These are phyloP conservation scores for Teunomyces funiuensis DNA, from an alignment of 805 yeast species.

Conservation along the genomic window DNA sequence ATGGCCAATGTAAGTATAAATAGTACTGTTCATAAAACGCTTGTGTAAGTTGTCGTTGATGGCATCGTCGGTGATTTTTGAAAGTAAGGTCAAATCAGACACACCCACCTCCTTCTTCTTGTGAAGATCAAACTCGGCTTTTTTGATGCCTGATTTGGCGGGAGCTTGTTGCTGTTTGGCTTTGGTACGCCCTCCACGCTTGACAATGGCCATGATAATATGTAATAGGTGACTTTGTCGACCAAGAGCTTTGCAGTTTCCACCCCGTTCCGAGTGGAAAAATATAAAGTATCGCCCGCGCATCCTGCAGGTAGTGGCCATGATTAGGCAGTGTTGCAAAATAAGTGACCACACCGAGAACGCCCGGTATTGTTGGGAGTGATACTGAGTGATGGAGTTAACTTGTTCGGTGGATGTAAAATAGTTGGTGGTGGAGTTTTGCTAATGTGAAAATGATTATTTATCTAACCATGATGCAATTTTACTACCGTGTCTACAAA, in stretches of 20 bases:
- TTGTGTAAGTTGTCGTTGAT: constrained; percentile 89
- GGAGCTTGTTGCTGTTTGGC: constrained; percentile 55
- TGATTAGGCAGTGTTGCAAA: background rate
- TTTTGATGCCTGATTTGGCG: constrained; percentile 62
- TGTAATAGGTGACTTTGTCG: background rate
- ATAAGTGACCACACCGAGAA: too few relatives aligned
- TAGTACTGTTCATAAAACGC: constrained; percentile 84
- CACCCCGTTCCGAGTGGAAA: constrained; percentile 1
- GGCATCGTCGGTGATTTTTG: constrained; percentile 86
- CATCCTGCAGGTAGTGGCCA: background rate
- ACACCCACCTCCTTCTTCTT: constrained; percentile 98
- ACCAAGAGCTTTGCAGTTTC: background rate
- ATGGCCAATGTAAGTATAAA: constrained; percentile 92
- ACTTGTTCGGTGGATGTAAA: too few relatives aligned
- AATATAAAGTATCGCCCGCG: background rate
- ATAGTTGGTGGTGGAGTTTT: too few relatives aligned
- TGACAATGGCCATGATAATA: constrained; percentile 68
- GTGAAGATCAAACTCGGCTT: constrained; percentile 84
- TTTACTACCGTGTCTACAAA: too few relatives aligned
- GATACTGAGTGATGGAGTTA: too few relatives aligned
- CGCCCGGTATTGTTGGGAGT: too few relatives aligned
- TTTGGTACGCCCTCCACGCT: constrained; percentile 64
- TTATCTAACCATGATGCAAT: too few relatives aligned
- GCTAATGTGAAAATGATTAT: too few relatives aligned
- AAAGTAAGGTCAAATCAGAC: constrained; percentile 84